A percentile compares a stretch with the other conserved stretches of the same genome.
phyloP scores from a whole-genome alignment of 495 filamentous ascomycete genomes.

The Chlorociboria aeruginascens region DNA sequence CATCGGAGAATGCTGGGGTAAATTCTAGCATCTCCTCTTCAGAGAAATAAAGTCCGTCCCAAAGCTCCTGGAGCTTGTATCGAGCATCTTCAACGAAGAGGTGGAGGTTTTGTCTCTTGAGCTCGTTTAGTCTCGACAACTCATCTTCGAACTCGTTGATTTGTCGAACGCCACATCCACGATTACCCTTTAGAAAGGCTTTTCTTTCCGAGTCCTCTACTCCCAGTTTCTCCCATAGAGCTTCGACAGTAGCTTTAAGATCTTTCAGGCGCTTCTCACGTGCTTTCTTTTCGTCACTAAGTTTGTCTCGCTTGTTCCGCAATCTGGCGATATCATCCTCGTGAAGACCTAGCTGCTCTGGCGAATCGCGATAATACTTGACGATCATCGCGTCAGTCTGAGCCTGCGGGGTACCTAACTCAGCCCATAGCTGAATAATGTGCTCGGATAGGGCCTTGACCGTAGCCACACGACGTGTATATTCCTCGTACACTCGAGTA shows the following conservation, averaged over 20 bases:
- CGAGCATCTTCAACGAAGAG: conserved; percentile 91
- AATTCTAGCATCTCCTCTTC: conserved; percentile 99
- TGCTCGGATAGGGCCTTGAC: conserved; percentile 70
- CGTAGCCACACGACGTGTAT: conserved; percentile 60
- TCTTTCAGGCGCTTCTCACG: conserved; percentile 77
- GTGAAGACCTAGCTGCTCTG: conserved; percentile 87
- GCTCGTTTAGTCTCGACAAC: conserved; percentile 69
- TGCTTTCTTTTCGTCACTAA: conserved; percentile 84
- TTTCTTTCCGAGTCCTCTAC: conserved; percentile 74
- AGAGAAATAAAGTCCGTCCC: conserved; percentile 86
- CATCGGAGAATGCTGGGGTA: conserved; percentile 82
- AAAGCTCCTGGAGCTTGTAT: conserved; percentile 80
- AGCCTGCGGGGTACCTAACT: conserved; percentile 82
- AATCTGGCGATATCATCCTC: conserved; percentile 69
- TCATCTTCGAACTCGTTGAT: conserved; percentile 96
- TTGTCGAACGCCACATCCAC: conserved; percentile 68
- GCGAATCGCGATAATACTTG: conserved; percentile 75
- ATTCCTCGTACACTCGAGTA: conserved; percentile 88
- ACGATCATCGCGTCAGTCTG: conserved; percentile 85
- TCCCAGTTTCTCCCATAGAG: conserved; percentile 78
- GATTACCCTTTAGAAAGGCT: conserved; percentile 57
- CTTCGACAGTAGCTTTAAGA: conserved; percentile 59
- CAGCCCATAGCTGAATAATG: conserved; percentile 89
- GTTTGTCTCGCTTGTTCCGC: conserved; percentile 60
- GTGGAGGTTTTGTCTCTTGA: conserved; percentile 90